Percentiles rank a stretch among this genome's conserved stretches.
Conservation (phyloP, 2,329 filamentous ascomycete species). For the Phialocephala subalpina region DNA sequence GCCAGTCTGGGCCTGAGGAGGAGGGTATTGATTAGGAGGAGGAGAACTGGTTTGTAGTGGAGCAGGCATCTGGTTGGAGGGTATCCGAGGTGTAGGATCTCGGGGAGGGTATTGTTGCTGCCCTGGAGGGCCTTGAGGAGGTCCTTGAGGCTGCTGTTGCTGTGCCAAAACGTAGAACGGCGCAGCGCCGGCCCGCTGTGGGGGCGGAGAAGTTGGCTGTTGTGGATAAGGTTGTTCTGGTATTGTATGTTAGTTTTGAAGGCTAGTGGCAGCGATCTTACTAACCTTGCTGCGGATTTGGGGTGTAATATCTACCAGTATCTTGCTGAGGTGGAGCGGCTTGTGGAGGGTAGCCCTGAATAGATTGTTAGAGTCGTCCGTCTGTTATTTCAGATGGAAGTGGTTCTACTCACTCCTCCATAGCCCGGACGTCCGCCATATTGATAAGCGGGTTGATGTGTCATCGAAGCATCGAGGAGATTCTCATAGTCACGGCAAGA, state of each 20-base stretch:
- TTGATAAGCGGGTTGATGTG: conserved; percentile 82
- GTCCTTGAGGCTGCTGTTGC: conserved; percentile 44
- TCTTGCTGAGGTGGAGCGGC: conserved; percentile 58
- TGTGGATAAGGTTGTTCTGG: conserved; percentile 52
- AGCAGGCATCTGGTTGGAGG: conserved; percentile 54
- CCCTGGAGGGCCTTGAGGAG: conserved; percentile 39
- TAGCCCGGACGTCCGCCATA: conserved; percentile 64
- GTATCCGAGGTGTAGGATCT: conserved; percentile 58
- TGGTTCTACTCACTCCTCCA: conserved; percentile 41
- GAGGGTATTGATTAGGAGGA: conserved; percentile 56
- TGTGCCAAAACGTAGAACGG: conserved; percentile 70
- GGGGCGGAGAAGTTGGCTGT: conserved; percentile 60
- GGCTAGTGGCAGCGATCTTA: neutral
- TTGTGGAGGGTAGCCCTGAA: conserved; percentile 44
- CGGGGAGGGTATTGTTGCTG: conserved; percentile 56
- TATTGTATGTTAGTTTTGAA: neutral
- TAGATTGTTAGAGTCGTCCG: too few relatives aligned
- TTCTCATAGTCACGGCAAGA: conserved; percentile 95
- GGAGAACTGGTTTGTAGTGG: conserved; percentile 61
- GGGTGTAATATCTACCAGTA: conserved; percentile 74
- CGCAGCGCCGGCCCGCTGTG: conserved; percentile 56
- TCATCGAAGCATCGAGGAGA: conserved; percentile 95
- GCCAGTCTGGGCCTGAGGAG: conserved; percentile 51
- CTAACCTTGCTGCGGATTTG: conserved; percentile 54
- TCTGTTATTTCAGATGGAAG: too few relatives aligned